Base-by-base conservation (phyloP, 2,329 filamentous ascomycete genomes). In the Alternaria longipes region DNA sequence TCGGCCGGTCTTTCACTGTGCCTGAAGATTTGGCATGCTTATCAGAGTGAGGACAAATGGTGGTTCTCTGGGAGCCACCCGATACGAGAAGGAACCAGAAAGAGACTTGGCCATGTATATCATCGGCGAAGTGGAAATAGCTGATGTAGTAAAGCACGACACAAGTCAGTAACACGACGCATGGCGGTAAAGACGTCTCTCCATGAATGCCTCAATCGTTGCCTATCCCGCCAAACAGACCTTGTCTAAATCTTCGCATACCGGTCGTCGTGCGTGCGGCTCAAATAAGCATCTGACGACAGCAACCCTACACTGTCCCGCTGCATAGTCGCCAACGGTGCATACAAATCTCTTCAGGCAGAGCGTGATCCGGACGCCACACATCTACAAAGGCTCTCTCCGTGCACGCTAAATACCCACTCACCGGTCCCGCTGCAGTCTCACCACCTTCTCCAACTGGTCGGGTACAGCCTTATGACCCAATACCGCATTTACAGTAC, bases 251-350 rank as follows among this genome's bases (percentile, higher is more conserved):
- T 61, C 44, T 56, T 60, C 46, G 59, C 38, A 56, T 63, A 63
- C 47, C 54, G 54, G 56, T 59, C 56, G 65, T 65, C 47, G 60
- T 71, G 65, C 65, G 68, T 75, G 75, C 64, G 73, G 74, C 75
- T 78, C 72, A 70, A 63, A 71, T 70, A 76, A 76, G 71, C 68
- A 71, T 78, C 74, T 78, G 69, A 78, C 74, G 73, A 74, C 74
- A 76, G 70, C 75, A 75, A 41, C 58, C 65, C 53, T 68, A 68
- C 62, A 65, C 62, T 60, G 58, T 69, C 66, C 66, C 64, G 63
- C 64, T 65, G 60, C 67, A 64, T 47, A 49, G 57, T 67, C 63
- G 52, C 51, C 51, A 59, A 60, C 53, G 54, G 60, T 68, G 62
- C 50, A 58, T 62, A 57, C 54, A 54, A 56, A 59, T 51, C 42